These are phyloP conservation scores for Pestalotiopsis sp. DNA, from an alignment of 2,329 filamentous ascomycete genomes.

Conservation along the genomic window DNA sequence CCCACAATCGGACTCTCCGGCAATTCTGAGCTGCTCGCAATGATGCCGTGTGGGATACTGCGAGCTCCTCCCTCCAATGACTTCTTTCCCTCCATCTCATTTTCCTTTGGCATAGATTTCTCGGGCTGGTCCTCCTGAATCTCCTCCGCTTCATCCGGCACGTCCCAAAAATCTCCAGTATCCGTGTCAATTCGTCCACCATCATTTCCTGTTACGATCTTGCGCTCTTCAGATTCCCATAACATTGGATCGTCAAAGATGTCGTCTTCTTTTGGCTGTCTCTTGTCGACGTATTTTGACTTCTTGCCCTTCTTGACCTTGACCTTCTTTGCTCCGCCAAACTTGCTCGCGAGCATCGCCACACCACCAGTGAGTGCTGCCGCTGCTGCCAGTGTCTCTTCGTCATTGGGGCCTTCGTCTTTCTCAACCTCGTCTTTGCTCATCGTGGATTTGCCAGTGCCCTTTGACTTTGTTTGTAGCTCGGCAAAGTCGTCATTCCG, in stretches of 20 bases:
- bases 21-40: constrained; percentile 10
- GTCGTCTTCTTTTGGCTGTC: constrained; percentile 40
- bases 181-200: constrained; percentile 25
- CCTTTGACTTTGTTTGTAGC: constrained; percentile 14
- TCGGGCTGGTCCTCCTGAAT: constrained; percentile 3
- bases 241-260: constrained; percentile 45
- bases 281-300: constrained; percentile 40
- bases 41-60: constrained; percentile 10
- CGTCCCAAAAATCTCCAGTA: constrained; percentile 20
- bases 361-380: constrained; percentile 29
- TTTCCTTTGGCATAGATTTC: neutral
- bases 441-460: neutral
- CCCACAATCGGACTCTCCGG: constrained; percentile 16
- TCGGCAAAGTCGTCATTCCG: constrained; percentile 26
- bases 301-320: constrained; percentile 39
- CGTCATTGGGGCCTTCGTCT: constrained; percentile 13
- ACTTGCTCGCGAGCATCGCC: constrained; percentile 36
- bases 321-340: constrained; percentile 29
- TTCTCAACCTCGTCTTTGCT: constrained; percentile 13
- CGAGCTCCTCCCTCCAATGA: constrained; percentile 16
- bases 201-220: constrained; percentile 25
- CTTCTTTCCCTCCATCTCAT: neutral
- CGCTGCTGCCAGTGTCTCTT: constrained; percentile 22
- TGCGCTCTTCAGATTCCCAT: constrained; percentile 46
- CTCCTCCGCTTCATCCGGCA: constrained; percentile 17